These are phyloP conservation scores for Penicillium nordicum DNA, from an alignment of 2,329 filamentous ascomycete genomes.

Conservation along the genomic window DNA sequence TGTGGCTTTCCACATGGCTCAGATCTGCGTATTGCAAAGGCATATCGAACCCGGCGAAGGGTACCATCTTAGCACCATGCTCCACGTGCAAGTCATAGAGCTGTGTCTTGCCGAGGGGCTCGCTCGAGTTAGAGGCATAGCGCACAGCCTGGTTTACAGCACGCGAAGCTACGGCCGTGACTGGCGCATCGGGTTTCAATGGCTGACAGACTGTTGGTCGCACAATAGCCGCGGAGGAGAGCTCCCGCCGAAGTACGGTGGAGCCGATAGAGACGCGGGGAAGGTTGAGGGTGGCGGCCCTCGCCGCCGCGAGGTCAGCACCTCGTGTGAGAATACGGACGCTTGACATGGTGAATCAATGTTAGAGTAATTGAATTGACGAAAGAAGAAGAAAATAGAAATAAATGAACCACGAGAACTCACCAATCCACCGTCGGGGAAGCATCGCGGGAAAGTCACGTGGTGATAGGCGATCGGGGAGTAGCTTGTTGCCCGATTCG, in stretches of 20 bases:
- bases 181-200: constrained; percentile 11
- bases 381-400: constrained; percentile 11
- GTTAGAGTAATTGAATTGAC: constrained; percentile 16
- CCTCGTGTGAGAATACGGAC: constrained; percentile 30
- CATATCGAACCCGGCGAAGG: constrained; percentile 92
- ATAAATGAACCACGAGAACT: constrained; percentile 12
- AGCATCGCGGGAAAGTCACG: constrained; percentile 37
- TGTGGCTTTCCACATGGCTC: constrained; percentile 78
- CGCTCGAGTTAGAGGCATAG: constrained; percentile 32
- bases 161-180: constrained; percentile 13
- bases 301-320: constrained; percentile 28
- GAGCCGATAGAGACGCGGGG: constrained; percentile 34
- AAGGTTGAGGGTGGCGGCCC: constrained; percentile 24
- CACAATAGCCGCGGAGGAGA: constrained; percentile 27
- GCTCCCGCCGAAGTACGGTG: constrained; percentile 27
- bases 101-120: constrained; percentile 54
- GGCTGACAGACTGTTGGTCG: constrained; percentile 21
- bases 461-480: constrained; percentile 33
- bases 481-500: constrained; percentile 16
- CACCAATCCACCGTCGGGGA: constrained; percentile 19
- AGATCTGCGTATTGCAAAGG: constrained; percentile 80
- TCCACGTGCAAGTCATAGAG: constrained; percentile 75
- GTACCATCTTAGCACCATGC: constrained; percentile 87
- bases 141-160: constrained; percentile 21
- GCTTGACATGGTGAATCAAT: constrained; percentile 28